Evolutionary conservation across 352 stramenopile species (phyloP), one percentile per base, ranked within the genome.

Genomic region (Elongisporangium senticosum): DNA sequence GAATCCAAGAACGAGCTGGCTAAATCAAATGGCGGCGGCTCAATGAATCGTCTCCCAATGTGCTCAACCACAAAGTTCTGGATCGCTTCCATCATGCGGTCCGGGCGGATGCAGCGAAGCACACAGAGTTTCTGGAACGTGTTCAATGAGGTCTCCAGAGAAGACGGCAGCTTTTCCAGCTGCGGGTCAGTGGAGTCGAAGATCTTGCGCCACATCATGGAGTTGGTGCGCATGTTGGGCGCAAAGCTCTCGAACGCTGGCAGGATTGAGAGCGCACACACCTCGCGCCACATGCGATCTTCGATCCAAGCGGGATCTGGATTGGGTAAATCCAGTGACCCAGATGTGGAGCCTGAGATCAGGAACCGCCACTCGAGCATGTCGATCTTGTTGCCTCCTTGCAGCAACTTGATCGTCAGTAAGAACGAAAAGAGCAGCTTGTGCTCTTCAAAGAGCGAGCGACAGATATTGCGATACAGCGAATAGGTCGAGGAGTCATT

Each of bases 401-500:
- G 79, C 72, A 96, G 86, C 54, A 96, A 94, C 69, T 90, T 93
- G 55, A 93, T 87, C 7, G 82, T 93, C 20, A 93, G 64, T 40
- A 98, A 53, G 72, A 98, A 98, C 10, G 87, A 97, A 54, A 98
- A 96, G 0, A 98, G 73, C 13, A 97, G 67, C 63, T 98, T 98
- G 74, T 98, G 89, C 62, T 95, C 91, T 55, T 98, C 93, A 68
- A 98, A 98, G 0, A 98, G 75, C 49, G 85, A 96, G 2, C 91
- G 78, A 58, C 93, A 98, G 48, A 98, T 84, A 61, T 97, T 98
- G 58, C 93, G 95, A 75, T 98, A 98, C 20, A 98, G 76, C 6
- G 91, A 97, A 63, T 97, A 97, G 13, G 92, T 98, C 54, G 97
- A 97, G 51, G 79, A 97, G 59, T 97, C 86, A 65, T 97, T 97